Evolutionary conservation across 352 stramenopile genomes (phyloP).

Genomic region (Phytophthora ohioensis): DNA sequence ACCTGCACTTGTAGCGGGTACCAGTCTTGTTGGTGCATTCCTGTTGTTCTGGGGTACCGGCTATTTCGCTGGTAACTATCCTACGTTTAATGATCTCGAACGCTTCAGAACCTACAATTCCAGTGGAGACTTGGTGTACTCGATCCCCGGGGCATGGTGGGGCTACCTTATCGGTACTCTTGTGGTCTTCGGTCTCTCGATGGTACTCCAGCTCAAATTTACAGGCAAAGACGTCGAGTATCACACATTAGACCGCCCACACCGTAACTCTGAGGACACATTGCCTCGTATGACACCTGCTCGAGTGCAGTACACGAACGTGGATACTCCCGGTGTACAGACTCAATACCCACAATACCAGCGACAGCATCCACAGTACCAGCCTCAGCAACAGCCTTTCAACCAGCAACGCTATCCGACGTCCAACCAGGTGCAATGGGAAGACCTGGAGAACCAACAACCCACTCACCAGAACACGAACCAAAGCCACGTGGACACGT

Average conservation of each 20-base stretch:
- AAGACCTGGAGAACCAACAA: conserved; percentile 29
- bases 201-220: conserved; percentile 58
- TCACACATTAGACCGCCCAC: conserved; percentile 34
- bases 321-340: conserved; percentile 26
- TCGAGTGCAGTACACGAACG: conserved; percentile 34
- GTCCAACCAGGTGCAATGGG: conserved; percentile 41
- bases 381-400: conserved; percentile 15
- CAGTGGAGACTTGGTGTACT: conserved; percentile 43
- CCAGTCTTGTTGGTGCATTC: conserved; percentile 56
- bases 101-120: conserved; percentile 43
- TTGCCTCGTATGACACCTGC: conserved; percentile 33
- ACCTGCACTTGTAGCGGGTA: conserved; percentile 55
- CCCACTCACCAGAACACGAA: conserved; percentile 5
- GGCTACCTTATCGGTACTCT: conserved; percentile 65
- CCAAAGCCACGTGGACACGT: conserved; percentile 24
- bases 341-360: conserved; percentile 28
- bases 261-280: conserved; percentile 18
- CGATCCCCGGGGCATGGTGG: conserved; percentile 67
- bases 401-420: conserved; percentile 34
- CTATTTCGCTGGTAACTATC: conserved; percentile 71
- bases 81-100: conserved; percentile 58
- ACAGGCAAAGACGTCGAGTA: conserved; percentile 53
- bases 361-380: conserved; percentile 24
- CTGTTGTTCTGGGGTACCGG: conserved; percentile 65
- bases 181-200: conserved; percentile 55